Evolutionary conservation across 192 early-diverging fungal species (phyloP), one percentile per base, ranked within the genome.

Genomic region (Coemansia aciculifera): DNA sequence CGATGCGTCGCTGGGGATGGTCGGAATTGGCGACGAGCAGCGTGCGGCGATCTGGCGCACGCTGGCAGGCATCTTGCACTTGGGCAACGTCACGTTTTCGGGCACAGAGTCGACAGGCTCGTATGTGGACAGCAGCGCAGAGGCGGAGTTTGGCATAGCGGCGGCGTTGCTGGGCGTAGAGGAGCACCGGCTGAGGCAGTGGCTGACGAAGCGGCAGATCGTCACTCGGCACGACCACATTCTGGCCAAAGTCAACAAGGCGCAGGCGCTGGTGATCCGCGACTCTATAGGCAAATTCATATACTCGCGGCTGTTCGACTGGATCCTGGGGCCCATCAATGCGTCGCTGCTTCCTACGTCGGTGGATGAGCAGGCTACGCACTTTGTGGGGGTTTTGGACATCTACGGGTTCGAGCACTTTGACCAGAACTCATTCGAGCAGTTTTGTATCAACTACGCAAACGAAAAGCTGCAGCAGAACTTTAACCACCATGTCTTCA

Each of bases 391-490:
- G 36, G 86, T 98, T 34, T 77, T 96, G 42, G 96, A 98, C 65
- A 82, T 95, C 37, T 89, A 91, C 71, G 94, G 96, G 1, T 94
- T 94, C 69, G 89, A 92, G 74, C 76, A 83, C 67, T 75, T 79
- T 67, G 84, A 71, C 44, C 67, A 76, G 40, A 85, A 85, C 74
- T 79, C 81, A 69, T 91, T 87, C 54, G 87, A 84, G 78, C 83
- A 83, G 75, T 88, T 71, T 82, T 95, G 80, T 86, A 94, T 81
- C 89, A 95, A 96, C 79, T 94, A 89, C 72, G 89, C 94, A 48
- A 95, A 95, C 74, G 95, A 97, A 71, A 88, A 93, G 68, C 83
- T 96, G 24, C 91, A 94, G 66, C 84, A 89, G 40, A 91, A 91
- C 69, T 84, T 88, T 51, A 81, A 89, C 49, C 85, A 88, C 36